Conservation (phyloP, 2,329 filamentous ascomycete species). For the Ilyonectria mors-panacis region DNA sequence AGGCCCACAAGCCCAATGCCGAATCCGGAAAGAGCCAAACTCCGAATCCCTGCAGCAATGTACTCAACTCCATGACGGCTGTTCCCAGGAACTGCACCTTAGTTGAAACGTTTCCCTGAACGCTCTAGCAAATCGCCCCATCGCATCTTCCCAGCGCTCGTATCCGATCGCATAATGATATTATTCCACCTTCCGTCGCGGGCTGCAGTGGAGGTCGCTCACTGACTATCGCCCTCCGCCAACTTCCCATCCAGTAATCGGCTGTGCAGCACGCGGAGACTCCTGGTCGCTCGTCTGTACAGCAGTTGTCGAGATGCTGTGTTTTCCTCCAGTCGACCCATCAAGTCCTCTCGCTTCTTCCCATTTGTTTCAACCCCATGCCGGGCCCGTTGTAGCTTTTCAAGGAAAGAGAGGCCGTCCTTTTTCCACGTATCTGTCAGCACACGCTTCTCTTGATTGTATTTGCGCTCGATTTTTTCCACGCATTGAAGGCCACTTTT, state of each 20-base stretch:
- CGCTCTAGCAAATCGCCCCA: conserved; percentile 7
- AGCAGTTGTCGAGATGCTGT: conserved; percentile 30
- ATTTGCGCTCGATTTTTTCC: conserved; percentile 41
- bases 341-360: conserved; percentile 16
- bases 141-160: not conserved
- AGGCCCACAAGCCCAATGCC: too few species aligned
- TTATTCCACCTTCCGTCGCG: not conserved
- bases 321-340: conserved; percentile 32
- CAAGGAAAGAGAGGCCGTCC: conserved; percentile 40
- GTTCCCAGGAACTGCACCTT: conserved; percentile 17
- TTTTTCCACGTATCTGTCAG: conserved; percentile 36
- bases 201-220: not conserved
- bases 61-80: not conserved
- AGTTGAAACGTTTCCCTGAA: conserved; percentile 19
- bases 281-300: conserved; percentile 38
- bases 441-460: conserved; percentile 36
- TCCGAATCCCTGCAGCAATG: conserved; percentile 27
- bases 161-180: not conserved
- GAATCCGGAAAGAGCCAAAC: conserved; percentile 28
- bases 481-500: conserved; percentile 40
- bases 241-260: conserved; percentile 30
- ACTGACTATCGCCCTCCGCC: conserved; percentile 7
- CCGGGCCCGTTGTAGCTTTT: conserved; percentile 22
- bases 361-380: conserved; percentile 25
- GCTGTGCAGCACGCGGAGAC: conserved; percentile 42